Evolutionary conservation across 495 filamentous ascomycete species (phyloP).

Genomic region (Hypomontagnella submonticulosa): DNA sequence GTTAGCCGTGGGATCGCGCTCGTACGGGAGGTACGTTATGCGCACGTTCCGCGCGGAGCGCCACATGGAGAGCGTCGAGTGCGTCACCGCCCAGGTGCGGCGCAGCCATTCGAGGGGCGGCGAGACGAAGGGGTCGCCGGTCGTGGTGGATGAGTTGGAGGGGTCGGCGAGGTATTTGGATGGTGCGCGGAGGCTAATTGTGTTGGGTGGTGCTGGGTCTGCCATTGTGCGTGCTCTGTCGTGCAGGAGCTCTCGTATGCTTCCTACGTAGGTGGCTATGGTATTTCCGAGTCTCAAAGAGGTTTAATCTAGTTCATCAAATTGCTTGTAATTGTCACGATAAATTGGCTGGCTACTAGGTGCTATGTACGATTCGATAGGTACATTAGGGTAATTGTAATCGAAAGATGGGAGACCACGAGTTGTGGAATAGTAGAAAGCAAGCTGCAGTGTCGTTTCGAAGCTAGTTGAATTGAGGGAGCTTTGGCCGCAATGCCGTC

Average conservation of each 20-base stretch:
- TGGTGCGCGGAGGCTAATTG: constrained; percentile 56
- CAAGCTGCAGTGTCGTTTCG: too few relatives aligned
- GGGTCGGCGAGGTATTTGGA: constrained; percentile 53
- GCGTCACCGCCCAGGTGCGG: constrained; percentile 78
- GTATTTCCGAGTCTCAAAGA: too few relatives aligned
- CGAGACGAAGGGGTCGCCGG: constrained; percentile 50
- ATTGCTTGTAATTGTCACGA: too few relatives aligned
- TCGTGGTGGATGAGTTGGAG: constrained; percentile 38
- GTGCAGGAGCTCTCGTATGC: too few relatives aligned
- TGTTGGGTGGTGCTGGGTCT: constrained; percentile 26
- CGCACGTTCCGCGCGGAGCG: constrained; percentile 73
- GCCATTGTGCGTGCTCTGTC: constrained; percentile 25
- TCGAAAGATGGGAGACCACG: too few relatives aligned
- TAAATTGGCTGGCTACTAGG: too few relatives aligned
- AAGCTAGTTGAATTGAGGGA: too few relatives aligned
- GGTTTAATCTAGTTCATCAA: too few relatives aligned
- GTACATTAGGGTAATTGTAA: too few relatives aligned
- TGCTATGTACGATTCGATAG: too few relatives aligned
- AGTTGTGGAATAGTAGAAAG: too few relatives aligned
- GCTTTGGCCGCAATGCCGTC: constrained; percentile 2
- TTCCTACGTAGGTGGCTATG: too few relatives aligned
- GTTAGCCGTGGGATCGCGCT: constrained; percentile 54
- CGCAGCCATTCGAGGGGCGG: constrained; percentile 69
- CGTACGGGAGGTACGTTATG: constrained; percentile 72
- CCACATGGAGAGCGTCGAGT: constrained; percentile 84